phyloP scores from a whole-genome alignment of 192 early-diverging fungal genomes.

The Coemansia sp. region DNA sequence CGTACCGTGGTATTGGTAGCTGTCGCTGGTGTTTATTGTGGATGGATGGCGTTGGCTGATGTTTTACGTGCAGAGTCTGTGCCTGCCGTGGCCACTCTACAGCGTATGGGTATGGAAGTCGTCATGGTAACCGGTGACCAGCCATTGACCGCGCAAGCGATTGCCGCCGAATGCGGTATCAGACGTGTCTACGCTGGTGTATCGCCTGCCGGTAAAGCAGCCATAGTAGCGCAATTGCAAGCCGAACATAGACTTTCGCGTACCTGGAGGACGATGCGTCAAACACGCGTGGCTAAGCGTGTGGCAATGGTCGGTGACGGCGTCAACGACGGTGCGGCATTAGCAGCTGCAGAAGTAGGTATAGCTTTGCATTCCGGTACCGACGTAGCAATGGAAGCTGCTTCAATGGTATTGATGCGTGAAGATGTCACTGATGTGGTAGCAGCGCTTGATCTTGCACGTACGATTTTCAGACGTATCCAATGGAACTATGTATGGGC shows the following conservation, averaged over 20 bases:
- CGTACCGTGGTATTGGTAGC: constrained; percentile 81
- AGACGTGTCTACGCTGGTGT: constrained; percentile 85
- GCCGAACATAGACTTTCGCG: constrained; percentile 22
- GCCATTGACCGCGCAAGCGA: constrained; percentile 73
- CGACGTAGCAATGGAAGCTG: constrained; percentile 95
- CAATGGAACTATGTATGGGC: constrained; percentile 89
- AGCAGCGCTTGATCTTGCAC: constrained; percentile 77
- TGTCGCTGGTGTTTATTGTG: constrained; percentile 59
- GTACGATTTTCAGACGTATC: constrained; percentile 84
- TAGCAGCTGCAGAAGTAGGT: constrained; percentile 83
- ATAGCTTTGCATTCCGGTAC: constrained; percentile 89
- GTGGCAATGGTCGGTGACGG: constrained; percentile 96
- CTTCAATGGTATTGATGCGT: constrained; percentile 89
- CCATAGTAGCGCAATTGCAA: constrained; percentile 74
- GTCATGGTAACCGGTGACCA: constrained; percentile 96
- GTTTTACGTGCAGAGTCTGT: constrained; percentile 76
- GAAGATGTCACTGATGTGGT: constrained; percentile 86
- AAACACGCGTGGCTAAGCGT: constrained; percentile 20
- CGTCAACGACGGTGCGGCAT: constrained; percentile 91
- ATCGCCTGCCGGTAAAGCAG: constrained; percentile 85
- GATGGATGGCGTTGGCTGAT: constrained; percentile 84
- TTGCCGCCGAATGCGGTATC: constrained; percentile 84
- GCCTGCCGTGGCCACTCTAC: constrained; percentile 67
- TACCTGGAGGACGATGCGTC: constrained; percentile 4
- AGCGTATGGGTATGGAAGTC: constrained; percentile 72